Base-by-base conservation (phyloP, 2,329 filamentous ascomycete genomes). In the Aaosphaeria arxii region DNA sequence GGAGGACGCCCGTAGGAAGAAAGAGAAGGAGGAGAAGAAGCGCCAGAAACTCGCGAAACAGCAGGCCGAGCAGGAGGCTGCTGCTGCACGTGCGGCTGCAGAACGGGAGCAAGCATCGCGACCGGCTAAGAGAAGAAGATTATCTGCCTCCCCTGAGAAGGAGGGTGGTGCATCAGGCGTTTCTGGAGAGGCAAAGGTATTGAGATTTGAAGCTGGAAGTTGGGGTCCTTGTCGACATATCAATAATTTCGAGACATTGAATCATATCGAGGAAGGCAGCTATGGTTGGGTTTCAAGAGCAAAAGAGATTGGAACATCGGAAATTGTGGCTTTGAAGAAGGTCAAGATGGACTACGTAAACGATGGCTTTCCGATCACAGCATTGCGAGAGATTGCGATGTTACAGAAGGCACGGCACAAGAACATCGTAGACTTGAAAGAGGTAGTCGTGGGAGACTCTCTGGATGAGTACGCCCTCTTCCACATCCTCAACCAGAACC, bases 221-320 rank as follows among this genome's bases (percentile, higher is more conserved):
- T 95, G 91, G 84, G 80, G 82, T 48, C 77, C 82, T 3, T 88
- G 87, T 63, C 80, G 88, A 51, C 88, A 88, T 66, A 87, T 95
- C 29, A 87, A 92, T 63, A 86, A 89, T 64, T 99, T 91, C 73
- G 89, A 96, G 62, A 88, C 89, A 58, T 78, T 99, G 48, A 99
- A 99, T 70, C 88, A 94, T 67, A 99, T 99, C 62, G 94, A 97
- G 71, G 94, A 99, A 74, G 94, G 94, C 33, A 91, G 91, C 6
- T 99, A 99, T 71, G 94, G 94, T 41, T 92, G 86, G 82, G 94
- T 99, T 4, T 91, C 91, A 46, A 81, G 94, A 49, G 94, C 91
- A 9, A 85, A 80, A 52, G 87, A 95, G 60, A 77, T 80, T 31
- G 74, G 77, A 4, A 92, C 88, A 0, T 88, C 88, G 32, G 82